These are phyloP conservation scores for Oidiodendron maius DNA, from an alignment of 495 filamentous ascomycete species.

Conservation along the genomic window DNA sequence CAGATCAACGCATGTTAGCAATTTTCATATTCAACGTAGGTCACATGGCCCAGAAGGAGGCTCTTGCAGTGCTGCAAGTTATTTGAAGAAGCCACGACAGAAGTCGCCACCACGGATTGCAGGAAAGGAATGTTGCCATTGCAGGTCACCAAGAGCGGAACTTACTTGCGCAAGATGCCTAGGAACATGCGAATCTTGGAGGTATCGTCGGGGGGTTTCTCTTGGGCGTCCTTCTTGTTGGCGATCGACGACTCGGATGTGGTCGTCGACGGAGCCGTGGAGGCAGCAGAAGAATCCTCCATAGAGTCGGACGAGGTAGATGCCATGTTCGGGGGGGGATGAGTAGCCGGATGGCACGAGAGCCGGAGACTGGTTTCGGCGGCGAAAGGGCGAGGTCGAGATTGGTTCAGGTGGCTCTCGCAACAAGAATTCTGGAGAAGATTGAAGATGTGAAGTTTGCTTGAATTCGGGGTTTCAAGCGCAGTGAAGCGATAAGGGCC, in stretches of 20 bases:
- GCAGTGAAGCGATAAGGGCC: background rate
- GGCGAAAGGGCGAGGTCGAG: too few species aligned
- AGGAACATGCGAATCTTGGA: conserved; percentile 82
- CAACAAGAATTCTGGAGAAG: too few species aligned
- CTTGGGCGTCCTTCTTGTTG: conserved; percentile 27
- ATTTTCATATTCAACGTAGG: too few species aligned
- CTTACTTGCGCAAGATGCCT: conserved; percentile 74
- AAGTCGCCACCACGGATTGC: background rate
- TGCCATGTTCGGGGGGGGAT: conserved; percentile 8
- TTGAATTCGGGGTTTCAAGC: background rate
- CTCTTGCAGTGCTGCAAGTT: too few species aligned
- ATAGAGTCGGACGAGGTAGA: conserved; percentile 15
- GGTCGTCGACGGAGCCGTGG: conserved; percentile 21
- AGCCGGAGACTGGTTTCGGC: too few species aligned
- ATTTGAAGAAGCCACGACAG: too few species aligned
- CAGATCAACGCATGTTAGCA: background rate
- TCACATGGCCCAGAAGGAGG: too few species aligned
- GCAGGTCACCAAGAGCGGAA: conserved; percentile 10
- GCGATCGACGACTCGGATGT: conserved; percentile 8
- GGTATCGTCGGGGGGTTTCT: conserved; percentile 69
- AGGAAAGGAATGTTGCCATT: too few species aligned
- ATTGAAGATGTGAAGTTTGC: too few species aligned
- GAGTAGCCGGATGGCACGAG: too few species aligned
- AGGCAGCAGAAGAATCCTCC: conserved; percentile 21
- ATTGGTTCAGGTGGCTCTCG: too few species aligned